Base-by-base conservation (phyloP, 768 basidiomycete genomes). In the Boletales sp. region DNA sequence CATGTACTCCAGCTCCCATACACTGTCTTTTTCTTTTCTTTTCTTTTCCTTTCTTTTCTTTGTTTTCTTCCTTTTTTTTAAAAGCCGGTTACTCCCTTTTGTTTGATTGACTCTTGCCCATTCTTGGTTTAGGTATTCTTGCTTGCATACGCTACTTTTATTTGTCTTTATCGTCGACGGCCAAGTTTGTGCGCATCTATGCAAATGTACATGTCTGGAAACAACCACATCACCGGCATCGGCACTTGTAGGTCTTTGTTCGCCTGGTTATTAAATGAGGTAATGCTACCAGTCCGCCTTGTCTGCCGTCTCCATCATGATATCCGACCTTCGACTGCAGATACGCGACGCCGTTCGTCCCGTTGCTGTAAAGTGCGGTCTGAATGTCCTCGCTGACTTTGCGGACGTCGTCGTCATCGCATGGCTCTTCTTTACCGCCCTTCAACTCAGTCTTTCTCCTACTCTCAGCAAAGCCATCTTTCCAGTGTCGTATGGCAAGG, bases 361-460 rank as follows among this genome's bases (percentile, higher is more conserved):
- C 9, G 15, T 64, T 9, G 65, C 65, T 3, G 30, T 56, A 13
- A 60, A 60, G 29, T 68, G 83, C 41, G 76, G 79, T 40, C 73
- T 88, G 38, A 71, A 73, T 14, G 74, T 78, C 47, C 75, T 90
- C 41, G 74, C 78, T 0, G 72, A 75, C 2, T 74, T 83, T 58
- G 73, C 86, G 15, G 72, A 78, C 31, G 74, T 77, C 2, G 71
- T 88, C 43, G 63, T 80, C 40, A 67, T 72, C 55, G 72, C 85
- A 2, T 80, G 82, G 59, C 53, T 77, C 24, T 72, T 74, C 47
- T 90, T 89, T 63, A 74, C 79, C 18, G 58, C 72, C 43, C 62
- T 86, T 38, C 84, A 90, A 55, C 68, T 77, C 48, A 72, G 79
- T 35, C 41, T 84, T 29, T 81, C 84, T 5, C 87, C 87, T 1